These are phyloP conservation scores for Dendryphion nanum DNA, from an alignment of 2,329 filamentous ascomycete genomes.

Conservation along the genomic window DNA sequence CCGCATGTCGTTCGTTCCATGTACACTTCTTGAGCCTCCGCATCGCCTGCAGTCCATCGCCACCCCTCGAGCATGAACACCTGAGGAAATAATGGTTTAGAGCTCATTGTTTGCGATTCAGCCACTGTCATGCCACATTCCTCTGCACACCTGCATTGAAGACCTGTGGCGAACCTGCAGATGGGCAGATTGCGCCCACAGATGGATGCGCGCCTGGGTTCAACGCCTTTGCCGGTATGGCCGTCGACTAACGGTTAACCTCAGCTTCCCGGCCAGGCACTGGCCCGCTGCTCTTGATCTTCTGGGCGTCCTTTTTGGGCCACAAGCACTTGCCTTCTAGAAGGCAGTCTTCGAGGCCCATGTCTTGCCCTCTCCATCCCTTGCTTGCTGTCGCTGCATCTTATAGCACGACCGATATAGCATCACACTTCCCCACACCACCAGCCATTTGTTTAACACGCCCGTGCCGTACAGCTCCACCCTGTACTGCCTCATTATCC, in stretches of 20 bases:
- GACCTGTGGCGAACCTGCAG: conserved; percentile 5
- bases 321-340: conserved; percentile 6
- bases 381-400: conserved; percentile 20
- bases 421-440: conserved; percentile 8
- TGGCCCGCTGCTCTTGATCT: neutral
- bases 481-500: conserved; percentile 2
- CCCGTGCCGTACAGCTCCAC: conserved; percentile 1
- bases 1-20: conserved; percentile 1
- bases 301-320: neutral
- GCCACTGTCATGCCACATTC: conserved; percentile 18
- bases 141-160: conserved; percentile 3
- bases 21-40: conserved; percentile 8
- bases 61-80: conserved; percentile 11
- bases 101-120: conserved; percentile 13
- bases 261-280: conserved; percentile 2
- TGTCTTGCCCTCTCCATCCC: conserved; percentile 10
- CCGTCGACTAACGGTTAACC: conserved; percentile 9
- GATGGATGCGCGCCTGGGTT: conserved; percentile 4
- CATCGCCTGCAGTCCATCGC: conserved; percentile 5
- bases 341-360: conserved; percentile 5
- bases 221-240: conserved; percentile 11
- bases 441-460: conserved; percentile 1
- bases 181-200: too few species aligned
- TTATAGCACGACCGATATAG: conserved; percentile 12
- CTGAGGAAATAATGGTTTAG: conserved; percentile 8